phyloP scores from a whole-genome alignment of 257 asterid species.

The Lycium barbarum region DNA sequence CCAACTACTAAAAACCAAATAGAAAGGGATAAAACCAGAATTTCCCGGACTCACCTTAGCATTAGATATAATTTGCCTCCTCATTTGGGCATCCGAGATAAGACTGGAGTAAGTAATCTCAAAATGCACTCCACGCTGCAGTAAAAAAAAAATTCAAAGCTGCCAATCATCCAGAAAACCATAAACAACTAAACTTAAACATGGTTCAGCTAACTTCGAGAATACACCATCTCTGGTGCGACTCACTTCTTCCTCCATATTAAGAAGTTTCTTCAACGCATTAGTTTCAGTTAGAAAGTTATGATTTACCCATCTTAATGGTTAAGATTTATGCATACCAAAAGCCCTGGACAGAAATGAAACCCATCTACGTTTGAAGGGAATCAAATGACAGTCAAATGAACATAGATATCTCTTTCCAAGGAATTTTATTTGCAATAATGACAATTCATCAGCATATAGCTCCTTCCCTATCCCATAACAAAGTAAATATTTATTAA shows the following conservation, averaged over 20 bases:
- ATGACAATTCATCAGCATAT: neutral
- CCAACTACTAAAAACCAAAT: neutral
- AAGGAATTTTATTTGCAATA: neutral
- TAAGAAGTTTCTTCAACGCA: neutral
- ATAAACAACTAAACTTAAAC: conserved; percentile 21
- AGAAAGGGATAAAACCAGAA: neutral
- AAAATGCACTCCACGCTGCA: conserved; percentile 92
- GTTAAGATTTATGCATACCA: conserved; percentile 1
- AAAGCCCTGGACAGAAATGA: neutral
- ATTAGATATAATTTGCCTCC: conserved; percentile 77
- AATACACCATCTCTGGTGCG: conserved; percentile 8
- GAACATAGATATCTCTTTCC: conserved; percentile 1
- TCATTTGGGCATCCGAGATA: conserved; percentile 68
- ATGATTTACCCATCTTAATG: neutral
- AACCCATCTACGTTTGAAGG: neutral
- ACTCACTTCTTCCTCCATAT: neutral
- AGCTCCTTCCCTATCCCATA: neutral
- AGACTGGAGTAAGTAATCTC: conserved; percentile 87
- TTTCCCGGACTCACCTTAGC: conserved; percentile 62
- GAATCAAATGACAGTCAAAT: neutral
- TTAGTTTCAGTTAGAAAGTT: neutral
- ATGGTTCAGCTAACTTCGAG: conserved; percentile 23
- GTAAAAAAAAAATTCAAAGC: conserved; percentile 25
- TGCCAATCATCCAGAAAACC: neutral
- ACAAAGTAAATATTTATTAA: neutral